phyloP scores from a whole-genome alignment of 2,329 filamentous ascomycete species.

The Aaosphaeria pasadenensis region DNA sequence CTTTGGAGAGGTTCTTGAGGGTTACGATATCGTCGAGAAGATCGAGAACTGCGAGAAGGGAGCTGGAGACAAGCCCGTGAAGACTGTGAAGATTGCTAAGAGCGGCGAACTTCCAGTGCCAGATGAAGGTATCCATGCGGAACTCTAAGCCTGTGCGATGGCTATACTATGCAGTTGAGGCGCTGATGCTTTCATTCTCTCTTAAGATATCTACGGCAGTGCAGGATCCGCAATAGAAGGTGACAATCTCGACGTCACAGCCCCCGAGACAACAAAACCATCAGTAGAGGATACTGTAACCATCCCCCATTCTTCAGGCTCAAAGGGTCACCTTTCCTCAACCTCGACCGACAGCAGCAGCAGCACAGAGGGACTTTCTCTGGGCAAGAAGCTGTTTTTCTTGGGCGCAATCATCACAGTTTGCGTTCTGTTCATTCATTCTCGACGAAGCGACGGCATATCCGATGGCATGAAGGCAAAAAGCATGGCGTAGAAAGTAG shows the following conservation, averaged over 20 bases:
- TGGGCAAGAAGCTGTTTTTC: slow-evolving; percentile 45
- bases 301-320: neutral
- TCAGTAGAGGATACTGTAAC: slow-evolving; percentile 20
- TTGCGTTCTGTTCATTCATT: slow-evolving; percentile 41
- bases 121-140: slow-evolving; percentile 88
- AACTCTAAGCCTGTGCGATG: slow-evolving; percentile 63
- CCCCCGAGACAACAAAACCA: slow-evolving; percentile 14
- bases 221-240: slow-evolving; percentile 40
- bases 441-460: slow-evolving; percentile 22
- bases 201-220: slow-evolving; percentile 44
- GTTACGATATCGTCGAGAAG: slow-evolving; percentile 75
- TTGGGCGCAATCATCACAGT: slow-evolving; percentile 42
- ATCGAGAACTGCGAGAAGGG: slow-evolving; percentile 70
- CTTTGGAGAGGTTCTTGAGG: slow-evolving; percentile 85
- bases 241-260: slow-evolving; percentile 43
- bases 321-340: slow-evolving; percentile 15
- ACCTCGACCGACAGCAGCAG: slow-evolving; percentile 12
- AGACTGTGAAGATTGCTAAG: slow-evolving; percentile 74
- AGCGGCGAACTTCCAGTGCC: slow-evolving; percentile 81
- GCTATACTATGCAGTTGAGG: slow-evolving; percentile 33
- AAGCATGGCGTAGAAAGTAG: slow-evolving; percentile 35
- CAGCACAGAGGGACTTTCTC: slow-evolving; percentile 37
- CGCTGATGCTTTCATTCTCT: slow-evolving; percentile 40
- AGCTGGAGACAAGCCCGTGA: slow-evolving; percentile 64
- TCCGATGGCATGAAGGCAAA: slow-evolving; percentile 31